A percentile compares a stretch with the other conserved stretches of the same genome.
Conservation (phyloP, 2,329 filamentous ascomycete species). For the Diaporthe australafricana region DNA sequence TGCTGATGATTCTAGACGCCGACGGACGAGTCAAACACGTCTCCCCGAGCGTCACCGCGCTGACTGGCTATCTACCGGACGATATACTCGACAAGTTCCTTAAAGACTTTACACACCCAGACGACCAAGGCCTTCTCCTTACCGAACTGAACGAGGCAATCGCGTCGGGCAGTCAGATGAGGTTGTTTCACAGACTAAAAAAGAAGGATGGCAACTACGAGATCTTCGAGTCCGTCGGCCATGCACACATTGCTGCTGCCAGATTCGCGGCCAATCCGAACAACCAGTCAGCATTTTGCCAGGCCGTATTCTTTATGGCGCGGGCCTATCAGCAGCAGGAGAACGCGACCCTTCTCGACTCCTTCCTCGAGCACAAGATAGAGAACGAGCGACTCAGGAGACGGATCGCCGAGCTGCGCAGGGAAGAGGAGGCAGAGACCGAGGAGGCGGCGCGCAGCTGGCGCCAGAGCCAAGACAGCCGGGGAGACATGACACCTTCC, state of each 20-base stretch:
- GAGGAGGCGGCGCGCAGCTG: constrained; percentile 74
- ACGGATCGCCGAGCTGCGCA: constrained; percentile 85
- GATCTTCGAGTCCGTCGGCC: constrained; percentile 92
- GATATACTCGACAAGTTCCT: constrained; percentile 82
- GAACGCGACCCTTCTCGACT: constrained; percentile 87
- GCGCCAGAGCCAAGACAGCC: constrained; percentile 67
- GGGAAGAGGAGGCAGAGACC: constrained; percentile 85
- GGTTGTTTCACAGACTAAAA: constrained; percentile 89
- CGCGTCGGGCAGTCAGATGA: constrained; percentile 80
- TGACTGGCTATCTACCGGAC: constrained; percentile 80
- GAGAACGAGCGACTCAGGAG: constrained; percentile 90
- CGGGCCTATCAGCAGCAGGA: constrained; percentile 90
- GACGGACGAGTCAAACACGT: constrained; percentile 87
- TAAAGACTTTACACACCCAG: constrained; percentile 84
- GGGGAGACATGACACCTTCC: constrained; percentile 64
- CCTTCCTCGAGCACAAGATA: constrained; percentile 95
- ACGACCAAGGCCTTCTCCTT: constrained; percentile 85
- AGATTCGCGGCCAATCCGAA: constrained; percentile 71
- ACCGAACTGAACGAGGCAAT: constrained; percentile 92
- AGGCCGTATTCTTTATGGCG: constrained; percentile 94
- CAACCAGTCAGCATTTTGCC: constrained; percentile 78
- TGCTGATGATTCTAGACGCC: constrained; percentile 87
- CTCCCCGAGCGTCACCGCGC: constrained; percentile 79
- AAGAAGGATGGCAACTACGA: constrained; percentile 77
- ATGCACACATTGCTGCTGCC: constrained; percentile 85